Conservation (phyloP, 2,329 filamentous ascomycete species). For the Epichloe gansuensis region DNA sequence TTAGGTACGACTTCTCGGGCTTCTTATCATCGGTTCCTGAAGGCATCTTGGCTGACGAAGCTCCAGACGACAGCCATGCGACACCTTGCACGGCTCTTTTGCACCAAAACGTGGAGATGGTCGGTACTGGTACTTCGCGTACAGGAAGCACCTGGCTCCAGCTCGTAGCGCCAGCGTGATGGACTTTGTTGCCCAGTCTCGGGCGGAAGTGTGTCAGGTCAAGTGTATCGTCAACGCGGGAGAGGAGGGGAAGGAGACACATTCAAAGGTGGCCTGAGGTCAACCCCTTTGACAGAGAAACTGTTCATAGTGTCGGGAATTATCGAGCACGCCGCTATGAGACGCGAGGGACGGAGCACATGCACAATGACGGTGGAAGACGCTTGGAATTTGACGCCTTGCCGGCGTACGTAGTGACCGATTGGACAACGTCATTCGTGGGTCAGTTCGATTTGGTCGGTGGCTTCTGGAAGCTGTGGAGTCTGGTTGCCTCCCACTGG, state of each 20-base stretch:
- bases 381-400: neutral
- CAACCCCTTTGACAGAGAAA: neutral
- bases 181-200: conserved; percentile 1
- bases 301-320: neutral
- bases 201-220: neutral
- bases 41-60: conserved; percentile 22
- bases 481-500: neutral
- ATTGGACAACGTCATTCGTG: conserved; percentile 3
- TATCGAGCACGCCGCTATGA: neutral
- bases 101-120: neutral
- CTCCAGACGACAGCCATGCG: conserved; percentile 10
- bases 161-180: conserved; percentile 7
- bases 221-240: neutral
- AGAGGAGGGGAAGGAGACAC: neutral
- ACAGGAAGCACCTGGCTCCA: conserved; percentile 2
- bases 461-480: neutral
- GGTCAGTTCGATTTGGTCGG: neutral
- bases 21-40: conserved; percentile 33
- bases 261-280: neutral
- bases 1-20: conserved; percentile 46
- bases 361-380: neutral
- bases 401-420: neutral
- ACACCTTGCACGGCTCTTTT: neutral
- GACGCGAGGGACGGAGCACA: neutral
- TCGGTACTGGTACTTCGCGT: neutral